Percentiles rank a stretch among this genome's conserved stretches.
phyloP scores from a whole-genome alignment of 768 basidiomycete genomes.

The Clathrus columnatus region DNA sequence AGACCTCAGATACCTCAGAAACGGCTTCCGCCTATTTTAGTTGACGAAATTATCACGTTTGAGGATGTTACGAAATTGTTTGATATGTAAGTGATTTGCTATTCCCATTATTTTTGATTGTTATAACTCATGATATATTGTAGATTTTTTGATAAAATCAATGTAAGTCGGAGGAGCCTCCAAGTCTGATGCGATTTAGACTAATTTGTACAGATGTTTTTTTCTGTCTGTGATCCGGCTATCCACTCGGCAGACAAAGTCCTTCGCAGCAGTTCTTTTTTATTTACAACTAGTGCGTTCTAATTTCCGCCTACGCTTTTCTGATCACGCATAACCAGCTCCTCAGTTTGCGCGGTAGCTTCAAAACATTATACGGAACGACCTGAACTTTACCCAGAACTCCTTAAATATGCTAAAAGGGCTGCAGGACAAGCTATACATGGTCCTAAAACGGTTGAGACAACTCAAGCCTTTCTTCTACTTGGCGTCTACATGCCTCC shows the following conservation, averaged over 20 bases:
- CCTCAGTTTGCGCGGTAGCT: constrained; percentile 9
- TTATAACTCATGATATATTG: background rate
- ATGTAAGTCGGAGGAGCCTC: constrained; percentile 29
- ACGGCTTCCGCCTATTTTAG: background rate
- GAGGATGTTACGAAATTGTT: background rate
- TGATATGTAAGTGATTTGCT: background rate
- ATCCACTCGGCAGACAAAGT: constrained; percentile 43
- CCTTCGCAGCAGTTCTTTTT: constrained; percentile 29
- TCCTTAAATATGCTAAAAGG: constrained; percentile 4
- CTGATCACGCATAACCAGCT: background rate
- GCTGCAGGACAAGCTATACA: constrained; percentile 5
- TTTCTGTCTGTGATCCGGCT: constrained; percentile 42
- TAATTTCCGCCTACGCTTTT: background rate
- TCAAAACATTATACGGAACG: constrained; percentile 5
- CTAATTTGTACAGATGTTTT: constrained; percentile 1
- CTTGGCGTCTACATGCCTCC: constrained; percentile 9
- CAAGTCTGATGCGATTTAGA: no score
- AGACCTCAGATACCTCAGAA: no score
- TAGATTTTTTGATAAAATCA: constrained; percentile 47
- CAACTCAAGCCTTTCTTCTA: constrained; percentile 11
- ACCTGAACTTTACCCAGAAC: constrained; percentile 3
- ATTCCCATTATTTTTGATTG: background rate
- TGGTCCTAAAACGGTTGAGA: constrained; percentile 8
- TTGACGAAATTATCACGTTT: background rate
- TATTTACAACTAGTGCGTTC: constrained; percentile 21